Evolutionary conservation across 495 filamentous ascomycete genomes (phyloP).

Genomic region (Parachaetomium inaequale): DNA sequence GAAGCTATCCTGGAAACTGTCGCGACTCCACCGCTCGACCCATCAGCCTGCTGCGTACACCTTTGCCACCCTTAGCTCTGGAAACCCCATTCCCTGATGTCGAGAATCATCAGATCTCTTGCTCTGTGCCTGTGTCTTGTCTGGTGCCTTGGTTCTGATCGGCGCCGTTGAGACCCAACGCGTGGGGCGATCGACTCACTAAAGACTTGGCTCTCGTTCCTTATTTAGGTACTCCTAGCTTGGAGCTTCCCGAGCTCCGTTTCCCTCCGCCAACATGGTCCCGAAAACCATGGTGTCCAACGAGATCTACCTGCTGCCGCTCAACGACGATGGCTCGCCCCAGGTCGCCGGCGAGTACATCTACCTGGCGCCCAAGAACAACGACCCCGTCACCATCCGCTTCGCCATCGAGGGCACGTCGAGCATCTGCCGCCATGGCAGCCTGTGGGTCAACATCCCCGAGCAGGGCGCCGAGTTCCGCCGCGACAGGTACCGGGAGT

Average conservation of each 20-base stretch:
- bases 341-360: slow-evolving; percentile 87
- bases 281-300: slow-evolving; percentile 52
- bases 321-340: slow-evolving; percentile 89
- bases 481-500: slow-evolving; percentile 74
- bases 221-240: neutral
- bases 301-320: slow-evolving; percentile 78
- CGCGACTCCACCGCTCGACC: neutral
- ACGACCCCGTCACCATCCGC: slow-evolving; percentile 70
- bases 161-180: slow-evolving; percentile 20
- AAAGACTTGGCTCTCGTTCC: neutral
- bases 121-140: slow-evolving; percentile 28
- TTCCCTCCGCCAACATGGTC: slow-evolving; percentile 38
- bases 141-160: slow-evolving; percentile 24
- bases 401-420: slow-evolving; percentile 95
- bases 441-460: slow-evolving; percentile 94
- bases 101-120: slow-evolving; percentile 22
- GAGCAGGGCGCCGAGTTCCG: slow-evolving; percentile 67
- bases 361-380: slow-evolving; percentile 73
- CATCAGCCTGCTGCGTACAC: neutral
- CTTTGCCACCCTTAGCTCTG: neutral
- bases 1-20: neutral
- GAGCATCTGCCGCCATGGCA: slow-evolving; percentile 89
- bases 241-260: slow-evolving; percentile 13
- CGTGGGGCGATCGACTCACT: slow-evolving; percentile 15
- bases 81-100: slow-evolving; percentile 12